Percentiles rank a stretch among this genome's conserved stretches.
Conservation (phyloP, 2,329 filamentous ascomycete species). For the Leptographium lundbergii region DNA sequence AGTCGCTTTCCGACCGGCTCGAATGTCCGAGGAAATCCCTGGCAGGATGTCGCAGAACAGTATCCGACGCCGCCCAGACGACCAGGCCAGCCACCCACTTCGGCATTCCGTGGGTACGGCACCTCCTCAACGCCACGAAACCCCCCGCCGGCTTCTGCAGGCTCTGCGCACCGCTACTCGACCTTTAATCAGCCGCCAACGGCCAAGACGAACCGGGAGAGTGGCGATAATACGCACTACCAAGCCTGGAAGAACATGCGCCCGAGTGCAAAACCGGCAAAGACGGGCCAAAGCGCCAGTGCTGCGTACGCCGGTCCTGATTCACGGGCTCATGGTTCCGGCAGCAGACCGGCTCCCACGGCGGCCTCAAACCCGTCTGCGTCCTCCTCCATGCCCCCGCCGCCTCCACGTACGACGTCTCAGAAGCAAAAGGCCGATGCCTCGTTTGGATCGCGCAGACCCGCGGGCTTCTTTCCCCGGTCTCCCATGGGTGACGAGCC, state of each 20-base stretch:
- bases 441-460: constrained; percentile 36
- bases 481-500: constrained; percentile 41
- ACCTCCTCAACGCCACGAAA: neutral
- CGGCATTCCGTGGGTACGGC: constrained; percentile 7
- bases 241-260: constrained; percentile 25
- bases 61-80: constrained; percentile 33
- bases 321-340: neutral
- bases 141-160: constrained; percentile 10
- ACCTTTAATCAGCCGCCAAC: constrained; percentile 11
- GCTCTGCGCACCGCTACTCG: constrained; percentile 14
- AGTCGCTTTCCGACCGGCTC: constrained; percentile 34
- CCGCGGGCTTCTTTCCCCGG: constrained; percentile 35
- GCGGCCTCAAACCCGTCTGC: constrained; percentile 10
- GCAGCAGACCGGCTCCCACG: neutral
- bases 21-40: constrained; percentile 45
- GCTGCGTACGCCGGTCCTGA: constrained; percentile 4
- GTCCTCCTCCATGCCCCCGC: constrained; percentile 15
- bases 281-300: constrained; percentile 13
- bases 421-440: constrained; percentile 41
- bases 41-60: constrained; percentile 33
- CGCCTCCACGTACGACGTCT: constrained; percentile 36
- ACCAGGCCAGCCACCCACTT: constrained; percentile 11
- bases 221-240: constrained; percentile 14
- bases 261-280: constrained; percentile 9
- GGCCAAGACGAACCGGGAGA: constrained; percentile 11